phyloP scores from a whole-genome alignment of 345 rosid species.

The Theobroma cacao region DNA sequence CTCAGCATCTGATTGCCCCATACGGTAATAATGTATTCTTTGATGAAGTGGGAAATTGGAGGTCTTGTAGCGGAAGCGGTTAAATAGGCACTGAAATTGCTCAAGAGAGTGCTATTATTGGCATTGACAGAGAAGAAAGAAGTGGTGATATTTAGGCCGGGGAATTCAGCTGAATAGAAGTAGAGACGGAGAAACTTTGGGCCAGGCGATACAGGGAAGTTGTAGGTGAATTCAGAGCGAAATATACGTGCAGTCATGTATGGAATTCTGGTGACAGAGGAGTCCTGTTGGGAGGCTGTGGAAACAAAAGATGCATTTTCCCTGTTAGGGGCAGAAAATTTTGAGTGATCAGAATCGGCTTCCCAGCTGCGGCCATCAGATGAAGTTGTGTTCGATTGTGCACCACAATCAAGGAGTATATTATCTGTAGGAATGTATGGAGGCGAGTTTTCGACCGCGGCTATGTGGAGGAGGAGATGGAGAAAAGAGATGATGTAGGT shows the following conservation, averaged over 20 bases:
- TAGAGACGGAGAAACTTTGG: slow-evolving; percentile 28
- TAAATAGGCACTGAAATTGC: slow-evolving; percentile 26
- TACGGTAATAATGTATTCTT: slow-evolving; percentile 26
- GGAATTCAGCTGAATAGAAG: slow-evolving; percentile 13
- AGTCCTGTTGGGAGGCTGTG: background rate
- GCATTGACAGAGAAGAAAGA: slow-evolving; percentile 25
- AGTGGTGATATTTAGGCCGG: background rate
- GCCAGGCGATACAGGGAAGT: slow-evolving; percentile 17
- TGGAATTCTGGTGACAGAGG: background rate
- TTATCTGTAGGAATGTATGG: background rate
- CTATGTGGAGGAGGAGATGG: background rate
- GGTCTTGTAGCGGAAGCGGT: background rate
- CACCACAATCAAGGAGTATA: background rate
- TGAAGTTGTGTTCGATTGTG: background rate
- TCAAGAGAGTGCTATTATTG: slow-evolving; percentile 16
- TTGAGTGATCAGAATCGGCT: background rate
- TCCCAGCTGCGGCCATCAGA: background rate
- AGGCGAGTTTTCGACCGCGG: background rate
- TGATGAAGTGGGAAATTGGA: background rate
- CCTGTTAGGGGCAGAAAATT: background rate
- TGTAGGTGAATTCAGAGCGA: slow-evolving; percentile 23
- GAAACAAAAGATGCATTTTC: background rate
- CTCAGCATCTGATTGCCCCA: slow-evolving; percentile 5
- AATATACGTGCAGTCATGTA: slow-evolving; percentile 20
- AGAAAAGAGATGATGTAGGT: background rate